Percentiles rank a stretch among this genome's conserved stretches.
Evolutionary conservation across 176 grass and related monocot species (phyloP).

Genomic region (Hyparrhenia diplandra): DNA sequence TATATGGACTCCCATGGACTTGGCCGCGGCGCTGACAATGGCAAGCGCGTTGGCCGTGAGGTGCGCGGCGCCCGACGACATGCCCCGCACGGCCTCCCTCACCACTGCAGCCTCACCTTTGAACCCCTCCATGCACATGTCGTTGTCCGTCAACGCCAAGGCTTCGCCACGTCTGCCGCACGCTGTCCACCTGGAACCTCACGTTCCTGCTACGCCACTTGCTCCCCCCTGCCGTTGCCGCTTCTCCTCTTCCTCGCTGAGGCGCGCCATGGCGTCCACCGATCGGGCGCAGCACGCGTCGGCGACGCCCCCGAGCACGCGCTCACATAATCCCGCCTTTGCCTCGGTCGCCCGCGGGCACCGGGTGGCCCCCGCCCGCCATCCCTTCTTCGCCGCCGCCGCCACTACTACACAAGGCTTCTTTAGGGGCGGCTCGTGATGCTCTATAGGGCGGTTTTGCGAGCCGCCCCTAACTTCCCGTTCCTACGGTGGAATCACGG

Average conservation of each 20-base stretch:
- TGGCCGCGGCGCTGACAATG: slow-evolving; percentile 52
- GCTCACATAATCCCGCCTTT: too few species aligned
- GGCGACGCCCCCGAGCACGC: too few species aligned
- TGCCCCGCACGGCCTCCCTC: slow-evolving; percentile 10
- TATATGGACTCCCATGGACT: too few species aligned
- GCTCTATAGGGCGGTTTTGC: too few species aligned
- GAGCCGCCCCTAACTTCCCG: too few species aligned
- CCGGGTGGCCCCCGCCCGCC: too few species aligned
- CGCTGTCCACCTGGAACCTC: slow-evolving; percentile 49
- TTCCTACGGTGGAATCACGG: too few species aligned
- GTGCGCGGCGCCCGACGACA: slow-evolving; percentile 40
- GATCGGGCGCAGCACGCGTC: slow-evolving; percentile 55
- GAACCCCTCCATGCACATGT: slow-evolving; percentile 77
- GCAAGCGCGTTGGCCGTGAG: slow-evolving; percentile 59
- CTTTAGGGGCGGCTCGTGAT: too few species aligned
- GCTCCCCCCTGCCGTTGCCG: too few species aligned
- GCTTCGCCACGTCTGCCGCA: slow-evolving; percentile 88
- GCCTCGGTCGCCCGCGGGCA: too few species aligned
- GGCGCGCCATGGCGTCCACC: slow-evolving; percentile 36
- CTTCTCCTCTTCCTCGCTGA: not conserved
- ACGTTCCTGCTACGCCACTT: not conserved
- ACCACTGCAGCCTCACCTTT: slow-evolving; percentile 14
- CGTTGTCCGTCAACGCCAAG: slow-evolving; percentile 65
- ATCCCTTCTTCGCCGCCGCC: too few species aligned
- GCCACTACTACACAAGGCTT: too few species aligned